These are phyloP conservation scores for Hymenoscyphus linearis DNA, from an alignment of 2,329 filamentous ascomycete genomes.

Conservation along the genomic window DNA sequence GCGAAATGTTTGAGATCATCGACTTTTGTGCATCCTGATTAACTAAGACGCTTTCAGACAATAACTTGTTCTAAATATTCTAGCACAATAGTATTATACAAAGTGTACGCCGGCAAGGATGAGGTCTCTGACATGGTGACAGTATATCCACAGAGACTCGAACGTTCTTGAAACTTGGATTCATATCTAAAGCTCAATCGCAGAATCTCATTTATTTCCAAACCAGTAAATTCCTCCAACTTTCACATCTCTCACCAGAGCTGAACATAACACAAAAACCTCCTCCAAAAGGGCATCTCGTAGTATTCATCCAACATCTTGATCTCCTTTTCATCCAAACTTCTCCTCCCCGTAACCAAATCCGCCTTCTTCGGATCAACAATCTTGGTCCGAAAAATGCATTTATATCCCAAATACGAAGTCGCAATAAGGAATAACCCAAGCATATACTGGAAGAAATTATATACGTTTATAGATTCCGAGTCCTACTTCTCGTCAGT, in stretches of 20 bases:
- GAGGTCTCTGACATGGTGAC: too few species aligned
- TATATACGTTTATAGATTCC: not conserved
- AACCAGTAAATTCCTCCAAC: too few species aligned
- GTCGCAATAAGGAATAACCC: conserved; percentile 8
- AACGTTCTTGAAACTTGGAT: too few species aligned
- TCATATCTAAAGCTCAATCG: too few species aligned
- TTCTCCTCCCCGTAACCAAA: conserved; percentile 14
- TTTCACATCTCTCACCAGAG: not conserved
- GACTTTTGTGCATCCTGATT: too few species aligned
- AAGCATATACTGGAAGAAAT: conserved; percentile 16
- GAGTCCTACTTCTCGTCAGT: not conserved
- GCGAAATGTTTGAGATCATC: too few species aligned
- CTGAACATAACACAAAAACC: not conserved
- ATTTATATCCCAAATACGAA: conserved; percentile 9
- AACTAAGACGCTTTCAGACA: too few species aligned
- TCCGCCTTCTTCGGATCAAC: conserved; percentile 10
- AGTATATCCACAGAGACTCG: too few species aligned
- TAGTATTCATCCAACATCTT: conserved; percentile 12
- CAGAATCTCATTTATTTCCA: too few species aligned
- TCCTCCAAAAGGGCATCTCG: not conserved
- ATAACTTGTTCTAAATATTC: too few species aligned
- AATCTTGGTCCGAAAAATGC: conserved; percentile 10
- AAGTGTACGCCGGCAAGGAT: too few species aligned
- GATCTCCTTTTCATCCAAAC: conserved; percentile 9
- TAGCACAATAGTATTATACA: too few species aligned